Evolutionary conservation across 441 rosid species (phyloP), one percentile per base, ranked within the genome.

Genomic region (Isatis lusitanica): DNA sequence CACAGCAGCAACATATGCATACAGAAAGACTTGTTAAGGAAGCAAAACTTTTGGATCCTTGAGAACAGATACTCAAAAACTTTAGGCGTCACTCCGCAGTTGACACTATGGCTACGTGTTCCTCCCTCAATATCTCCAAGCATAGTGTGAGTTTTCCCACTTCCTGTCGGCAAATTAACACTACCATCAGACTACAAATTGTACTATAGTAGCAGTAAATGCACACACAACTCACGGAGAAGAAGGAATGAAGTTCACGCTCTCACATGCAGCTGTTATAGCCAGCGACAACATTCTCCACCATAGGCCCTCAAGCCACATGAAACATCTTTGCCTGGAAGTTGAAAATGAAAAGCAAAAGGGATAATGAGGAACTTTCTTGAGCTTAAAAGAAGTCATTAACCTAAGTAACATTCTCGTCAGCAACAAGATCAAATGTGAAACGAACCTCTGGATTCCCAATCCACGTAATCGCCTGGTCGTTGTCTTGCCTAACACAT

Each of bases 101-200:
- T 90, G 71, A 89, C 98, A 82, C 97, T 93, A 64, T 93, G 99
- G 56, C 98, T 89, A 69, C 96, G 85, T 57, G 90, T 89, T 63
- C 98, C 98, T 70, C 86, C 96, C 78, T 96, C 99, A 16, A 96
- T 91, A 79, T 96, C 99, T 78, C 99, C 99, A 42, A 96, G 98
- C 99, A 96, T 96, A 4, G 99, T 96, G 82, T 96, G 97, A 51
- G 99, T 96, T 81, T 96, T 96, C 47, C 99, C 99, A 85, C 99
- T 96, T 74, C 98, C 99, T 30, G 24, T 21, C 24, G 1, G 24
- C 24, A 21, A 21, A 21, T 21, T 21, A 21, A 21, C 24, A 21
- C 24, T 21, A 21, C 24, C 24, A 21, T 21, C 24, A 21, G 24
- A 21, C 24, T 21, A 21, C 24, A 21, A 21, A 21, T 21, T 1